These are phyloP conservation scores for Neoboletus subvelutipes DNA, from an alignment of 768 basidiomycete genomes.

Conservation along the genomic window DNA sequence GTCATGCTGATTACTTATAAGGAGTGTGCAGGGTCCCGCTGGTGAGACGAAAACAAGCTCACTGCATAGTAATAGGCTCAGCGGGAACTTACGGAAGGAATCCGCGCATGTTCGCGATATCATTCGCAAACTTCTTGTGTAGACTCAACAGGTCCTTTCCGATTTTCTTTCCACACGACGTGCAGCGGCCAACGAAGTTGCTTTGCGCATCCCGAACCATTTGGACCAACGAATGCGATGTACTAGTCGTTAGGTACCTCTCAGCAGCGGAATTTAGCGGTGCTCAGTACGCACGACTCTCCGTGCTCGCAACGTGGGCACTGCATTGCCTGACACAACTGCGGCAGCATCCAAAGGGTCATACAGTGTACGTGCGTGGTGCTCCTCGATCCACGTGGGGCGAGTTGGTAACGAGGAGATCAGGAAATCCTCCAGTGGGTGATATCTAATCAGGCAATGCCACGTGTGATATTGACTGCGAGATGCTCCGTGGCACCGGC, in stretches of 20 bases:
- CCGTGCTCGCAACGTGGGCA: constrained; percentile 32
- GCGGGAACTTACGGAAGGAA: constrained; percentile 34
- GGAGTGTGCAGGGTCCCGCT: constrained; percentile 38
- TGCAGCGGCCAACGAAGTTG: constrained; percentile 37
- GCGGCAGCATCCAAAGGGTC: constrained; percentile 26
- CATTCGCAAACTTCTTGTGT: constrained; percentile 38
- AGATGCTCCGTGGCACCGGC: constrained; percentile 7
- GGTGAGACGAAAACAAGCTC: neutral
- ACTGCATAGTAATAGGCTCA: neutral
- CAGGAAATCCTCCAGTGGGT: constrained; percentile 1
- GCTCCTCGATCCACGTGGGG: constrained; percentile 10
- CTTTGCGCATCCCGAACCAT: constrained; percentile 48
- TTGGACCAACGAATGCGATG: constrained; percentile 38
- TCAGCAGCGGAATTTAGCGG: neutral
- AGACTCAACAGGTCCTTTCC: constrained; percentile 39
- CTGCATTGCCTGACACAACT: constrained; percentile 20
- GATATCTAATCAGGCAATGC: neutral
- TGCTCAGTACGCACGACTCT: constrained; percentile 26
- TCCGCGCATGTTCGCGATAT: constrained; percentile 23
- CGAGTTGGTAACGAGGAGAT: constrained; percentile 5
- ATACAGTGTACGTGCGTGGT: constrained; percentile 1
- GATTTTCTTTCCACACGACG: constrained; percentile 35
- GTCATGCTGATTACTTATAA: constrained; percentile 12
- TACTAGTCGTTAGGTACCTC: neutral
- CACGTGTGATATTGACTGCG: constrained; percentile 12